phyloP scores from a whole-genome alignment of 164 flowering plant species.

The Macadamia tetraphylla region DNA sequence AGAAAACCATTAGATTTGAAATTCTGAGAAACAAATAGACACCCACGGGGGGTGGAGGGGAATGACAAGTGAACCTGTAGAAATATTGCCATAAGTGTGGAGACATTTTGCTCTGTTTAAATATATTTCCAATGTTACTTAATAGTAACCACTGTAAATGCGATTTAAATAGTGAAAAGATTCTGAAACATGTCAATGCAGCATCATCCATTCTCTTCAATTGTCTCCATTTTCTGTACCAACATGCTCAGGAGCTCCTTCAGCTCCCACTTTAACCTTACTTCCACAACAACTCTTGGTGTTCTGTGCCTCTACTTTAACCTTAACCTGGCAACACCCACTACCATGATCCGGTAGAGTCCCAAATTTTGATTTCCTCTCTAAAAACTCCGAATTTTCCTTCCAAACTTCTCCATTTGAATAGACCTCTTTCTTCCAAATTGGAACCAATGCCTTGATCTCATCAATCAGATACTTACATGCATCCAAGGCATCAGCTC shows the following conservation, averaged over 20 bases:
- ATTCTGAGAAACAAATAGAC: too few relatives aligned
- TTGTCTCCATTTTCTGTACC: background rate
- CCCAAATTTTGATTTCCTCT: conserved; percentile 43
- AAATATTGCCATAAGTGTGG: too few relatives aligned
- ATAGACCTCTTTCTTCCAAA: conserved; percentile 97
- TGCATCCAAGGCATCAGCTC: conserved; percentile 76
- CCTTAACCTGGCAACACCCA: conserved; percentile 4
- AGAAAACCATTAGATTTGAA: too few relatives aligned
- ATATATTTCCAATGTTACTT: too few relatives aligned
- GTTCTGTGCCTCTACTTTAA: conserved; percentile 13
- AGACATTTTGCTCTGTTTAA: too few relatives aligned
- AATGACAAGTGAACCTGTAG: too few relatives aligned
- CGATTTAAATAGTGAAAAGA: background rate
- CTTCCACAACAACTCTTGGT: conserved; percentile 36
- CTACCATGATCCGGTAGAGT: conserved; percentile 1
- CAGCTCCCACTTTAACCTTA: conserved; percentile 10
- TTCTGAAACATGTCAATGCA: background rate
- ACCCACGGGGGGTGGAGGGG: too few relatives aligned
- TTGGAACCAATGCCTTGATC: conserved; percentile 88
- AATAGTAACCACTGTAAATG: too few relatives aligned
- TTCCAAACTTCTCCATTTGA: conserved; percentile 93
- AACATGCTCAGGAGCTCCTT: background rate
- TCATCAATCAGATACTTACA: conserved; percentile 85
- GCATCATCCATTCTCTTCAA: background rate
- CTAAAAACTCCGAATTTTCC: conserved; percentile 80